Evolutionary conservation across 1,284 basidiomycete genomes (phyloP), one percentile per base, ranked within the genome.

Genomic region (Porogramme epimiltina): DNA sequence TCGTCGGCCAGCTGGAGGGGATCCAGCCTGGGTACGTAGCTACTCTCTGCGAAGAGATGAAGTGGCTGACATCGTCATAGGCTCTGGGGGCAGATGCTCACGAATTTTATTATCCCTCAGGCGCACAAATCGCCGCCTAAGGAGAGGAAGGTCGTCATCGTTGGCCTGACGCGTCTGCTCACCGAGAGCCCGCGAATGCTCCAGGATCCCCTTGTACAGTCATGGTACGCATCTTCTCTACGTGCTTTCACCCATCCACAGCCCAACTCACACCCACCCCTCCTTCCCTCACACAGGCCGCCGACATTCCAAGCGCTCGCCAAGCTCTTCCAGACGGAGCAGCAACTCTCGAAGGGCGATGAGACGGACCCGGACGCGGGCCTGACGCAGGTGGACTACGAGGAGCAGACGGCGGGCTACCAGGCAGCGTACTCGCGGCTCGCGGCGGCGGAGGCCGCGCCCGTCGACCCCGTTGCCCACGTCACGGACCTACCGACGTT

Each of bases 341-440:
- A 89, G 56, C 77, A 92, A 47, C 78, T 73, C 4, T 74, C 71
- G 16, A 75, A 74, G 42, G 70, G 75, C 43, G 68, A 67, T 2
- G 72, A 68, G 18, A 77, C 82, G 20, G 85, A 91, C 52, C 66
- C 85, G 2, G 75, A 82, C 42, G 80, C 78, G 0, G 88, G 85
- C 0, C 65, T 92, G 31, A 89, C 89, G 1, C 80, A 84, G 39
- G 82, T 96, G 41, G 96, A 98, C 69, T 87, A 85, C 58, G 95
- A 98, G 66, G 96, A 92, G 65, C 88, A 90, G 65, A 80, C 89
- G 8, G 85, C 87, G 3, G 92, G 93, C 0, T 99, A 98, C 73
- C 96, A 99, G 68, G 91, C 91, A 0, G 87, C 89, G 2, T 99
- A 96, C 73, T 95, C 94, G 48, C 84, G 89, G 42, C 80, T 99